Percentiles rank a stretch among this genome's conserved stretches.
Evolutionary conservation across 371 early-diverging fungal genomes (phyloP).

Genomic region (Mortierella sp.): DNA sequence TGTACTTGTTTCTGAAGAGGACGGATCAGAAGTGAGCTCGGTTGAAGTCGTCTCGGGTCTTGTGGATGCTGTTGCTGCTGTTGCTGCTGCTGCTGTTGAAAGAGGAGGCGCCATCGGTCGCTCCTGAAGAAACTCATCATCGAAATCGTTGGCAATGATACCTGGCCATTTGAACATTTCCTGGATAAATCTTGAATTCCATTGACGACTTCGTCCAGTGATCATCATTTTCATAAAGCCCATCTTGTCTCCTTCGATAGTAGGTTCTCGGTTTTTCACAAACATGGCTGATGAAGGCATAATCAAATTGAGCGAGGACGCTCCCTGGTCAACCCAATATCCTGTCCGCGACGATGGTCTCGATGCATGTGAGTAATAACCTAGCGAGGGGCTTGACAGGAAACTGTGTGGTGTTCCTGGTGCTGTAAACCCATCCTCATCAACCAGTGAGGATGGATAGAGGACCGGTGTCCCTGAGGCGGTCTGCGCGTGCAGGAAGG

Average conservation of each 20-base stretch:
- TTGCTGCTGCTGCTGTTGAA: neutral
- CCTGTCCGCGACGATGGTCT: slow-evolving; percentile 38
- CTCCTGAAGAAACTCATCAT: slow-evolving; percentile 35
- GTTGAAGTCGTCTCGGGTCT: neutral
- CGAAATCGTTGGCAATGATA: slow-evolving; percentile 40
- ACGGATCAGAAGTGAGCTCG: neutral
- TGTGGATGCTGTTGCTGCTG: neutral
- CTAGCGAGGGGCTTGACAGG: slow-evolving; percentile 32
- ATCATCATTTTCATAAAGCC: slow-evolving; percentile 44
- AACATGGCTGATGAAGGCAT: slow-evolving; percentile 48
- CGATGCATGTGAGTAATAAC: slow-evolving; percentile 39
- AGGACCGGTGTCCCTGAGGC: slow-evolving; percentile 13
- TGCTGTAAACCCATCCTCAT: slow-evolving; percentile 21
- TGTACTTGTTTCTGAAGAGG: neutral
- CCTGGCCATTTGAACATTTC: slow-evolving; percentile 39
- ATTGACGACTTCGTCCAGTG: slow-evolving; percentile 15
- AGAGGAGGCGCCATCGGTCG: neutral
- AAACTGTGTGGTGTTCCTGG: slow-evolving; percentile 33
- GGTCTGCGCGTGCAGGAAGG: neutral
- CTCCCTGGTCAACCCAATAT: slow-evolving; percentile 33
- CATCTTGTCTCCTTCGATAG: slow-evolving; percentile 24
- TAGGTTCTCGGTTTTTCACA: slow-evolving; percentile 31
- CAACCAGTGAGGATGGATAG: slow-evolving; percentile 22
- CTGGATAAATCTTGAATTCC: slow-evolving; percentile 25
- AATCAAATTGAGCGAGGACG: slow-evolving; percentile 34